Percentiles rank a stretch among this genome's conserved stretches.
phyloP scores from a whole-genome alignment of 805 yeast species.

The Yamadazyma philogaea region DNA sequence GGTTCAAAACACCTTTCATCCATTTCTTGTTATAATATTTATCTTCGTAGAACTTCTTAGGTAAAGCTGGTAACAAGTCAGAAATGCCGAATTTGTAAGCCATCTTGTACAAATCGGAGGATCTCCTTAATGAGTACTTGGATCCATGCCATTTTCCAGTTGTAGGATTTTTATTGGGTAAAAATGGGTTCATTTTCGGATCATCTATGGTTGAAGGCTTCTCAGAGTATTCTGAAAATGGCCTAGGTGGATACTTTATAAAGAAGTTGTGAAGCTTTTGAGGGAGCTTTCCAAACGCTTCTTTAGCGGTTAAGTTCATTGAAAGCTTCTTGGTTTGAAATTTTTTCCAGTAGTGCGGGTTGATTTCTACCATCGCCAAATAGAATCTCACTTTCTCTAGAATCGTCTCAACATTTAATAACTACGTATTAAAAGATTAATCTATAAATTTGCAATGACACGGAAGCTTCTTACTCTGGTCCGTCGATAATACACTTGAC shows the following conservation, averaged over 20 bases:
- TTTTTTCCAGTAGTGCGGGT: constrained; percentile 2
- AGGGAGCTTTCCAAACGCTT: constrained; percentile 64
- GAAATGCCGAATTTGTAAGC: constrained; percentile 80
- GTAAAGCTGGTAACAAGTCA: constrained; percentile 68
- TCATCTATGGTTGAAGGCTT: constrained; percentile 66
- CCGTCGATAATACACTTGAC: constrained; percentile 83
- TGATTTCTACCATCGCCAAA: neutral
- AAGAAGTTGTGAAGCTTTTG: constrained; percentile 68
- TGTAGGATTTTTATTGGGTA: constrained; percentile 79
- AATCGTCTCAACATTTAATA: constrained; percentile 9
- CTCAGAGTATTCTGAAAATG: constrained; percentile 62
- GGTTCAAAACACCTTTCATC: constrained; percentile 72
- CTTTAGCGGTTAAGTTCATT: constrained; percentile 33
- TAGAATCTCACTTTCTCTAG: neutral
- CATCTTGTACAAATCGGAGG: constrained; percentile 76
- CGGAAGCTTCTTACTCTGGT: constrained; percentile 42
- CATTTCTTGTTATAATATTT: constrained; percentile 67
- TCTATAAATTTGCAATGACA: constrained; percentile 1
- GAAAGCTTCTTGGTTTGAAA: constrained; percentile 4
- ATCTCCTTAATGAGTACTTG: constrained; percentile 73
- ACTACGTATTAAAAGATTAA: constrained; percentile 6
- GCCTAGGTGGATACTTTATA: constrained; percentile 79
- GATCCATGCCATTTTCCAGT: constrained; percentile 79
- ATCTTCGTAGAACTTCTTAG: constrained; percentile 74
- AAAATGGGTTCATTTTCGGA: constrained; percentile 77